These are phyloP conservation scores for Metschnikowia cubensis DNA, from an alignment of 805 yeast genomes.

Conservation along the genomic window DNA sequence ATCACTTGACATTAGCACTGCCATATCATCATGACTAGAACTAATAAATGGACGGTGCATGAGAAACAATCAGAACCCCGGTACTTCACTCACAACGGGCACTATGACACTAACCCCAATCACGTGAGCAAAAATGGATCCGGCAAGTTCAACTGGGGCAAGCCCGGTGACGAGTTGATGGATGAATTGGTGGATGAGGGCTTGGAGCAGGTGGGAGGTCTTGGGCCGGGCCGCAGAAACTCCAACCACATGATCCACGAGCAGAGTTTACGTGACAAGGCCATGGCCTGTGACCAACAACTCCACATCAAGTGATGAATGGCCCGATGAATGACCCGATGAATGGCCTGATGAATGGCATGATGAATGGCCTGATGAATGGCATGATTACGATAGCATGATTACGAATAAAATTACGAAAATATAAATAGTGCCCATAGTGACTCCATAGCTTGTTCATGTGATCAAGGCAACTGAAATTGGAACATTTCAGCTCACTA, in stretches of 20 bases:
- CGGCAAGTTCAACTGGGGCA: constrained; percentile 88
- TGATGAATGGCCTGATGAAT: too few species aligned
- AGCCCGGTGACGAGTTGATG: constrained; percentile 69
- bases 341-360: too few species aligned
- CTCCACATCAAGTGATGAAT: constrained; percentile 1
- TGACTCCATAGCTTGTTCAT: too few species aligned
- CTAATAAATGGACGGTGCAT: constrained; percentile 70
- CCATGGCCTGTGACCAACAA: constrained; percentile 14
- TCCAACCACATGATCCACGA: constrained; percentile 38
- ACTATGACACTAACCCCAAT: constrained; percentile 64
- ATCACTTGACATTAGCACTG: too few species aligned
- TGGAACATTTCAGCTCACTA: too few species aligned
- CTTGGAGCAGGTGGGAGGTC: constrained; percentile 20
- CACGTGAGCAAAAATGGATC: constrained; percentile 79
- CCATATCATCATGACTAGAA: constrained; percentile 83
- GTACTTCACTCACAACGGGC: constrained; percentile 78
- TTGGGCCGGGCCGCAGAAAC: constrained; percentile 31
- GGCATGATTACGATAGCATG: too few species aligned
- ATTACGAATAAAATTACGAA: too few species aligned
- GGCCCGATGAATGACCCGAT: too few species aligned
- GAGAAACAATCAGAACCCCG: constrained; percentile 58
- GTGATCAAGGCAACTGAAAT: too few species aligned
- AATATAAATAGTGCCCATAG: too few species aligned
- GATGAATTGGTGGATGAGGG: constrained; percentile 53
- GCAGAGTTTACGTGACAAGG: constrained; percentile 22